A percentile compares a stretch with the other conserved stretches of the same genome.
Evolutionary conservation across 768 basidiomycete species (phyloP).

Genomic region (Lyophyllum shimeji): DNA sequence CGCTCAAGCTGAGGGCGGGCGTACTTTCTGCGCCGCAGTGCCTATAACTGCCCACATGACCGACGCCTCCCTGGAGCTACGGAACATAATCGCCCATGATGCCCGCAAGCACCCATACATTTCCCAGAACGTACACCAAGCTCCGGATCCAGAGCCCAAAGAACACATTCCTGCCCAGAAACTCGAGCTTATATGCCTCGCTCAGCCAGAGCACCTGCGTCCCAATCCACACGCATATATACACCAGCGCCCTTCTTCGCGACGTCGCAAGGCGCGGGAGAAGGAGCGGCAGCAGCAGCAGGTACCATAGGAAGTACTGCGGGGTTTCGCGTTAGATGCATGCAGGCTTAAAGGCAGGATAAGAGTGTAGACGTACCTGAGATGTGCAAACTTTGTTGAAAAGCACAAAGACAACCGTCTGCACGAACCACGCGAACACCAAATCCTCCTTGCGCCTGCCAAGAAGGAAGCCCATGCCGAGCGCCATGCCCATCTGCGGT

Average conservation of each 20-base stretch:
- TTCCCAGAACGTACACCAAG: constrained; percentile 69
- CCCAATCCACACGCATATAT: constrained; percentile 65
- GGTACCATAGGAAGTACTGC: constrained; percentile 98
- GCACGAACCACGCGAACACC: constrained; percentile 86
- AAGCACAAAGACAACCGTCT: constrained; percentile 87
- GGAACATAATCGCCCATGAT: constrained; percentile 44
- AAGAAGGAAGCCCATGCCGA: constrained; percentile 74
- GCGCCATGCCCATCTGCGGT: constrained; percentile 75
- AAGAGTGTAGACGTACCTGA: constrained; percentile 50
- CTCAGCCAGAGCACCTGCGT: constrained; percentile 87
- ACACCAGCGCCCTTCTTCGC: constrained; percentile 34
- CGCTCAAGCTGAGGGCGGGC: too few species aligned
- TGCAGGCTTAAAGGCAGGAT: background rate
- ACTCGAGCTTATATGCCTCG: constrained; percentile 91
- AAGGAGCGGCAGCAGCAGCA: constrained; percentile 82
- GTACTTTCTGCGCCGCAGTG: too few species aligned
- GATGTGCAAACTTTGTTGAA: constrained; percentile 99
- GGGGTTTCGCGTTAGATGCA: background rate
- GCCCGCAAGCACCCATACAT: constrained; percentile 75
- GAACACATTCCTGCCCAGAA: constrained; percentile 76
- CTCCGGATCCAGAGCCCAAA: constrained; percentile 77
- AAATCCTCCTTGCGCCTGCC: constrained; percentile 59
- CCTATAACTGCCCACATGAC: too few species aligned
- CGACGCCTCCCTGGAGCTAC: background rate
- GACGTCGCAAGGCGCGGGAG: constrained; percentile 65